These are phyloP conservation scores for Aspergillus transmontanensis DNA, from an alignment of 2,329 filamentous ascomycete genomes.

Conservation along the genomic window DNA sequence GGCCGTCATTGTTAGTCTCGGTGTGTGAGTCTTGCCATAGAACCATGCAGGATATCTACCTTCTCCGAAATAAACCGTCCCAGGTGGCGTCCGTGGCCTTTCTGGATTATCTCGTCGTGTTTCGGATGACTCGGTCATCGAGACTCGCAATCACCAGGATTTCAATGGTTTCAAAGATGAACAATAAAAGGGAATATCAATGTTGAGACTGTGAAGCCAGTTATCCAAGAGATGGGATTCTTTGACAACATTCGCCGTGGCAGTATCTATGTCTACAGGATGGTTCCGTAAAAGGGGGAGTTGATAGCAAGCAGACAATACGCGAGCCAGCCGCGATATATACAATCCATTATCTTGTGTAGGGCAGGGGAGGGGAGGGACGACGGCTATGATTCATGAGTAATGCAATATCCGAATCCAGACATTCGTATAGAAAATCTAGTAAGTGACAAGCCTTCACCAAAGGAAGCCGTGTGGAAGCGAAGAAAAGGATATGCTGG, in stretches of 20 bases:
- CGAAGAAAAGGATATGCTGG: background rate
- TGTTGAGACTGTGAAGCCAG: background rate
- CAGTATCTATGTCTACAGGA: background rate
- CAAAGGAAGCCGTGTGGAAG: background rate
- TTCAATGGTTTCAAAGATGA: background rate
- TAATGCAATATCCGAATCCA: background rate
- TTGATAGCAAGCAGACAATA: background rate
- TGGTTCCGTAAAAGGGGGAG: no score
- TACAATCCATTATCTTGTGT: background rate
- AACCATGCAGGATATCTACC: background rate
- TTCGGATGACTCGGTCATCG: background rate
- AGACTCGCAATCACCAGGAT: background rate
- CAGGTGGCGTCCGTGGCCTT: background rate
- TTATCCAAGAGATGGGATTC: background rate
- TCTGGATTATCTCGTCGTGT: background rate
- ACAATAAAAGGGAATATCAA: slow-evolving; percentile 3
- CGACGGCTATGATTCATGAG: background rate
- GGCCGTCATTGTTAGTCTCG: background rate
- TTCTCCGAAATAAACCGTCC: slow-evolving; percentile 9
- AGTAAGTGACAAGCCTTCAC: background rate
- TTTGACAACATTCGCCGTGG: background rate
- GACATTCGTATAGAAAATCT: background rate
- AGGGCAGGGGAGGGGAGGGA: background rate
- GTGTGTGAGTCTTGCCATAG: background rate
- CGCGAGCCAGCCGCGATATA: background rate